Evolutionary conservation across 305 asterid genomes (phyloP).

Genomic region (Fraxinus xanthoxyloides): DNA sequence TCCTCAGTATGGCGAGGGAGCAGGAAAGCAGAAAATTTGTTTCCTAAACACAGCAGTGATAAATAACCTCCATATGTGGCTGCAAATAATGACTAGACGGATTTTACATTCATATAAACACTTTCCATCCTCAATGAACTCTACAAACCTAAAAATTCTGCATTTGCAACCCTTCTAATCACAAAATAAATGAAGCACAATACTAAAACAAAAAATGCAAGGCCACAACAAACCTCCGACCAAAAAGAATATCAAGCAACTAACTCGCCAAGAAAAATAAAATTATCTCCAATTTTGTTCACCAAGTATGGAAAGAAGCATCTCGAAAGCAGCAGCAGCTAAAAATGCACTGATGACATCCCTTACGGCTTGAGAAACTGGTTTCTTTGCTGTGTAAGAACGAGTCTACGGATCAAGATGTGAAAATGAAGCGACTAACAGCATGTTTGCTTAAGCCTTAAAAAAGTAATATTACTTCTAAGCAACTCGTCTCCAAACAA

Average conservation of each 20-base stretch:
- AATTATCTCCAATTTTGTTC: constrained; percentile 18
- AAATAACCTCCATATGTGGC: no score
- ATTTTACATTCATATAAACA: not conserved
- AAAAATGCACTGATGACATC: constrained; percentile 51
- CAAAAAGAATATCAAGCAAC: constrained; percentile 47
- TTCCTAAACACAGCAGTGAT: no score
- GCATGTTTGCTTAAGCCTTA: not conserved
- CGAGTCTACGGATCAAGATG: constrained; percentile 12
- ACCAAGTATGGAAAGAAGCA: constrained; percentile 30
- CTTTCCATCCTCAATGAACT: not conserved
- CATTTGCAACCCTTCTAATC: not conserved
- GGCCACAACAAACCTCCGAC: constrained; percentile 8
- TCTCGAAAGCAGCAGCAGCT: constrained; percentile 53
- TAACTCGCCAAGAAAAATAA: constrained; percentile 20
- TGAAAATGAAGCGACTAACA: constrained; percentile 5
- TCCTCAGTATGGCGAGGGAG: no score
- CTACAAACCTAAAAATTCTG: not conserved
- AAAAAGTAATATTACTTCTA: not conserved
- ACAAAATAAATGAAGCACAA: not conserved
- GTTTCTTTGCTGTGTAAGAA: constrained; percentile 23
- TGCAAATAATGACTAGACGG: not conserved
- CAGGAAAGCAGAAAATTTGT: no score
- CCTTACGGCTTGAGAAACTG: constrained; percentile 29
- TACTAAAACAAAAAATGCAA: not conserved
- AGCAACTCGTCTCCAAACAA: not conserved